These are phyloP conservation scores for Anacardium occidentale DNA, from an alignment of 345 rosid species.

Conservation along the genomic window DNA sequence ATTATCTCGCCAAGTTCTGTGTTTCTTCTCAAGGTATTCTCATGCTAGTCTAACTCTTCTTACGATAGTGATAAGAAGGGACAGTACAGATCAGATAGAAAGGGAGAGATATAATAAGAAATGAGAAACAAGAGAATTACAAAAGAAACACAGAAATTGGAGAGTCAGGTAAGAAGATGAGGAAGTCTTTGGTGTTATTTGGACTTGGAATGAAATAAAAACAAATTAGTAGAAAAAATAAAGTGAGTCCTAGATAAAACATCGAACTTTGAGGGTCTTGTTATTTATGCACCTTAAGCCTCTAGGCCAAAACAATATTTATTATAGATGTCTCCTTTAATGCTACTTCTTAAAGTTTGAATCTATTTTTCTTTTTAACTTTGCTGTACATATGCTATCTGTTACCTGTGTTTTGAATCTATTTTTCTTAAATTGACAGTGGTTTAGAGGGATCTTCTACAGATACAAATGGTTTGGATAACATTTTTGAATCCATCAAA, in stretches of 20 bases:
- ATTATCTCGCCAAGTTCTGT: too few species aligned
- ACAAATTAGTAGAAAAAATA: not conserved
- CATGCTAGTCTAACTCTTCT: too few species aligned
- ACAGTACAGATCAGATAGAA: too few species aligned
- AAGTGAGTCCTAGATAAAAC: not conserved
- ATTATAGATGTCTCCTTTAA: not conserved
- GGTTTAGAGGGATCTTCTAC: conserved; percentile 42
- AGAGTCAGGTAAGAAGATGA: too few species aligned
- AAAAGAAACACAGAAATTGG: too few species aligned
- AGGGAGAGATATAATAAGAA: too few species aligned
- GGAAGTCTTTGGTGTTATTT: too few species aligned
- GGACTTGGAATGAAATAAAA: not conserved
- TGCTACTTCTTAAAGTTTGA: not conserved
- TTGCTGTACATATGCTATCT: not conserved
- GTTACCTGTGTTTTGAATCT: not conserved
- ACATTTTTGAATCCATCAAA: conserved; percentile 47
- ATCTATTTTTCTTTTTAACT: not conserved
- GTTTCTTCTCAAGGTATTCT: too few species aligned
- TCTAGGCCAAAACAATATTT: not conserved
- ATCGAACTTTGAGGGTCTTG: not conserved
- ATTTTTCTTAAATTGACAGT: conserved; percentile 44
- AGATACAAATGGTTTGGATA: conserved; percentile 41
- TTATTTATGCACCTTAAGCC: not conserved
- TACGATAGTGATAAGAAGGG: too few species aligned
- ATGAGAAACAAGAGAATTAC: too few species aligned